Percentiles rank a stretch among this genome's conserved stretches.
Conservation (phyloP, 2,329 filamentous ascomycete genomes). For the Ophiostoma tasmaniense region DNA sequence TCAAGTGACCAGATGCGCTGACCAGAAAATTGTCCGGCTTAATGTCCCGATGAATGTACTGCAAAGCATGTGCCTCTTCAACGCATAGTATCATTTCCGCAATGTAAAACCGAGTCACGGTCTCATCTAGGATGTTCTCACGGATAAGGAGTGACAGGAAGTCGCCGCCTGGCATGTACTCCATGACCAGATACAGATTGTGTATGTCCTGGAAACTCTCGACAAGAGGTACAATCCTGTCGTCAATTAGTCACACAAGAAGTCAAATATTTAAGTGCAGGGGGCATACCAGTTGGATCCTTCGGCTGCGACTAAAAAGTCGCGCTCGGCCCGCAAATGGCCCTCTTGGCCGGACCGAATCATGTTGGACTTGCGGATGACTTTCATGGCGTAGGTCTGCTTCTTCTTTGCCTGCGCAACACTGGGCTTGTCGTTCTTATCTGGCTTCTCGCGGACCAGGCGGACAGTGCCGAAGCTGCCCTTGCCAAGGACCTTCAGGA, state of each 20-base stretch:
- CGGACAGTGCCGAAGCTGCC: slow-evolving; percentile 91
- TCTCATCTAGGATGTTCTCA: slow-evolving; percentile 73
- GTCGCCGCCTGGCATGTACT: slow-evolving; percentile 95
- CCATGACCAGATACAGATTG: slow-evolving; percentile 90
- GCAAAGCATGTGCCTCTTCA: slow-evolving; percentile 79
- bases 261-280: background rate
- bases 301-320: slow-evolving; percentile 82
- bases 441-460: slow-evolving; percentile 61
- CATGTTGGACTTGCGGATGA: slow-evolving; percentile 92
- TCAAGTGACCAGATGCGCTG: slow-evolving; percentile 77
- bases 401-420: slow-evolving; percentile 25
- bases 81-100: slow-evolving; percentile 95
- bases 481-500: slow-evolving; percentile 75
- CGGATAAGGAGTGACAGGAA: slow-evolving; percentile 81
- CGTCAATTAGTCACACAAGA: background rate
- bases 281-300: slow-evolving; percentile 63
- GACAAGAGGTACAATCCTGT: slow-evolving; percentile 77
- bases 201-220: slow-evolving; percentile 80
- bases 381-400: slow-evolving; percentile 89
- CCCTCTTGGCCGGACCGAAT: slow-evolving; percentile 84
- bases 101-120: slow-evolving; percentile 74
- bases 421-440: background rate
- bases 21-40: slow-evolving; percentile 98
- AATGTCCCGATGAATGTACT: slow-evolving; percentile 90
- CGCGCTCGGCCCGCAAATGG: slow-evolving; percentile 81